Conservation (phyloP, 2,329 filamentous ascomycete genomes). For the Talaromyces funiculosus region DNA sequence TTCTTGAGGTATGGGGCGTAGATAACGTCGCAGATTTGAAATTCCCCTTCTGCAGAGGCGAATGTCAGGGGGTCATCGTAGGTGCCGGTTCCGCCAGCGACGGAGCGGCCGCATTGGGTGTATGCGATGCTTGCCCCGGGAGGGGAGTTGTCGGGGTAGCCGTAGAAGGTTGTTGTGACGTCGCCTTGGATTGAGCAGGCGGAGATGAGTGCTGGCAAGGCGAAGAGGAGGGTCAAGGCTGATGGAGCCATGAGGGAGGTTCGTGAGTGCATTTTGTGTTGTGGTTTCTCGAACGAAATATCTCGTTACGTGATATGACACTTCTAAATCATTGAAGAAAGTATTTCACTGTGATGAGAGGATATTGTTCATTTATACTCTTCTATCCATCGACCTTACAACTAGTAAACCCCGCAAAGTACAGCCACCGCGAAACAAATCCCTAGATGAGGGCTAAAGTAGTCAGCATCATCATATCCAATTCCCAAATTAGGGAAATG, state of each 20-base stretch:
- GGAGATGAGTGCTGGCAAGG: neutral
- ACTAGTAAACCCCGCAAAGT: neutral
- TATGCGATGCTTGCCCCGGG: conserved; percentile 33
- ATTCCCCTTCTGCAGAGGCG: conserved; percentile 38
- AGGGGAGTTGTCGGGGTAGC: conserved; percentile 37
- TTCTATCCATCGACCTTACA: neutral
- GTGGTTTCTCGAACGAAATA: neutral
- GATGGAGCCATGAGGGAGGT: neutral
- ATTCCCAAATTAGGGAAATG: neutral
- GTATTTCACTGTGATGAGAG: neutral
- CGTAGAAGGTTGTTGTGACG: conserved; percentile 38
- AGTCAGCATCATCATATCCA: neutral
- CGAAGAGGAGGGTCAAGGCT: neutral
- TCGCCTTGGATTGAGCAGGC: conserved; percentile 14
- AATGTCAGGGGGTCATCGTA: conserved; percentile 41
- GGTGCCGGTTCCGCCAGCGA: conserved; percentile 41
- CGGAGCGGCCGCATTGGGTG: conserved; percentile 29
- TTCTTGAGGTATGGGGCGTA: conserved; percentile 43
- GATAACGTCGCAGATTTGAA: conserved; percentile 41
- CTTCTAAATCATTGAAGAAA: neutral
- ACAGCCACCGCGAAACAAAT: neutral
- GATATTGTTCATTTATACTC: neutral
- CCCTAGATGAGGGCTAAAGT: neutral
- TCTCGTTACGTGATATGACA: neutral
- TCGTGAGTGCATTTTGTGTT: neutral